phyloP scores from a whole-genome alignment of 1,139 yeast species.

The Blastobotrys elegans region DNA sequence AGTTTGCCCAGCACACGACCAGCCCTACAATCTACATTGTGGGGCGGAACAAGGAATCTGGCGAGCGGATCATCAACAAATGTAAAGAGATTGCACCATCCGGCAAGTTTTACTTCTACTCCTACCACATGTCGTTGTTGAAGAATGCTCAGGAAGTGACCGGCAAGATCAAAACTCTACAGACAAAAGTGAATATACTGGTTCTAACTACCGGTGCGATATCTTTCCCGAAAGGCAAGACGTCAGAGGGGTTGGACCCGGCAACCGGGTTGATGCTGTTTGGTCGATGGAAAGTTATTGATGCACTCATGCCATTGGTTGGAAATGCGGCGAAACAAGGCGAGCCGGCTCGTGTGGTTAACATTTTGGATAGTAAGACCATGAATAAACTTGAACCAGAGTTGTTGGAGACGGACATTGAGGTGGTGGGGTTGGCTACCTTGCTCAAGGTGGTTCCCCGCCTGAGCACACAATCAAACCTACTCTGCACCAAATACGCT shows the following conservation, averaged over 20 bases:
- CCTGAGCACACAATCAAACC: not conserved
- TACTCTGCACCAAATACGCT: conserved; percentile 20
- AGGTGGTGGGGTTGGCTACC: conserved; percentile 24
- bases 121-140: conserved; percentile 25
- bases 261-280: conserved; percentile 28
- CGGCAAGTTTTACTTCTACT: conserved; percentile 25
- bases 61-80: conserved; percentile 19
- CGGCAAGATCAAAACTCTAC: conserved; percentile 21
- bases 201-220: conserved; percentile 25
- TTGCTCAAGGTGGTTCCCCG: conserved; percentile 12
- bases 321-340: conserved; percentile 24
- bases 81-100: conserved; percentile 13
- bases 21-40: too few relatives aligned
- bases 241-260: conserved; percentile 29
- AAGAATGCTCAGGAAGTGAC: conserved; percentile 24
- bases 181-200: conserved; percentile 27
- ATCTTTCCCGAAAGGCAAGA: conserved; percentile 19
- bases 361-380: conserved; percentile 26
- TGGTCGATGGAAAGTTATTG: conserved; percentile 27
- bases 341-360: conserved; percentile 29
- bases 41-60: conserved; percentile 29
- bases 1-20: conserved; percentile 13
- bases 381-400: conserved; percentile 21
- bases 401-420: conserved; percentile 20
- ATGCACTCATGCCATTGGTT: conserved; percentile 26